phyloP scores from a whole-genome alignment of 257 asterid genomes.

The Solanum neorickii region DNA sequence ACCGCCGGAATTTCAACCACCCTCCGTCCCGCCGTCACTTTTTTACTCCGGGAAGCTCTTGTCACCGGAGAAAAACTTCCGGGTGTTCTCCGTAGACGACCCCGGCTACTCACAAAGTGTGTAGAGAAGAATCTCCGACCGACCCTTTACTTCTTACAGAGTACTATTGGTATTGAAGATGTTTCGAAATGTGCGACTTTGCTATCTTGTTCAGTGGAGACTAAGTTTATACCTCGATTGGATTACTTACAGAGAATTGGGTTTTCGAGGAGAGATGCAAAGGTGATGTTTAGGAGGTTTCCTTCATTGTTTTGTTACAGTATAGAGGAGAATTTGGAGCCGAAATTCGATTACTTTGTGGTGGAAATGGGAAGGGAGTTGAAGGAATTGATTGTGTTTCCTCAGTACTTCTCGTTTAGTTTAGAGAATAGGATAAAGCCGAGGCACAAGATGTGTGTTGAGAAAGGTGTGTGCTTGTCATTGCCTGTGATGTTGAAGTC shows the following conservation, averaged over 20 bases:
- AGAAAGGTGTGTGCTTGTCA: slow-evolving; percentile 65
- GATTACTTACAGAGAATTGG: slow-evolving; percentile 73
- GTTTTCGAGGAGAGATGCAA: slow-evolving; percentile 40
- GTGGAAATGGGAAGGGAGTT: slow-evolving; percentile 88
- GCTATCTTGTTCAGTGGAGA: slow-evolving; percentile 68
- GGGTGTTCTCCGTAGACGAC: slow-evolving; percentile 76
- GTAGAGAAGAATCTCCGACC: slow-evolving; percentile 66
- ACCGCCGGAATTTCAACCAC: slow-evolving; percentile 31
- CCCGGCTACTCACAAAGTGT: slow-evolving; percentile 55
- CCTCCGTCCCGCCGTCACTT: slow-evolving; percentile 55
- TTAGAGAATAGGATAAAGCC: slow-evolving; percentile 77
- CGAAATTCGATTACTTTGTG: slow-evolving; percentile 69
- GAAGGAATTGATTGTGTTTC: slow-evolving; percentile 66
- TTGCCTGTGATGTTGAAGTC: slow-evolving; percentile 72
- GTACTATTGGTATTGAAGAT: slow-evolving; percentile 58
- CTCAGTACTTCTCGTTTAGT: slow-evolving; percentile 88
- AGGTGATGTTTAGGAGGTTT: slow-evolving; percentile 58
- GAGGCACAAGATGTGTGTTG: slow-evolving; percentile 72
- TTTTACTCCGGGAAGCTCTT: slow-evolving; percentile 74
- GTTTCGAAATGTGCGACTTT: slow-evolving; percentile 50
- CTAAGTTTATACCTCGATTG: slow-evolving; percentile 65
- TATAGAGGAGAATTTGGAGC: slow-evolving; percentile 66
- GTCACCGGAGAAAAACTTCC: slow-evolving; percentile 45
- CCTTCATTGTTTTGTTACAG: slow-evolving; percentile 88
- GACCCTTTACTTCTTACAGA: slow-evolving; percentile 73